phyloP scores from a whole-genome alignment of 2,329 filamentous ascomycete genomes.

The Biscogniauxia marginata region DNA sequence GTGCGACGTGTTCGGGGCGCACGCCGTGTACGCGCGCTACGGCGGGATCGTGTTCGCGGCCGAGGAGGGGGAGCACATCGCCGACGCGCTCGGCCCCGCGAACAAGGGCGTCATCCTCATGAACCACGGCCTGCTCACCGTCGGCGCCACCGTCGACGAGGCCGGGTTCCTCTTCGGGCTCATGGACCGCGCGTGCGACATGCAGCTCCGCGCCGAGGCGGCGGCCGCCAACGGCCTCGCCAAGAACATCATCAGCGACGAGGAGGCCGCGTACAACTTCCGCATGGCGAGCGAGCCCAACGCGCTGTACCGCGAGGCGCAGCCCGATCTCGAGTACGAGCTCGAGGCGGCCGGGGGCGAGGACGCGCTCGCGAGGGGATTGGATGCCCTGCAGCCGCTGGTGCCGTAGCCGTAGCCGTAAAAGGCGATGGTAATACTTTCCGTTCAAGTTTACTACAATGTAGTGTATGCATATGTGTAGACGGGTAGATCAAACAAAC shows the following conservation, averaged over 20 bases:
- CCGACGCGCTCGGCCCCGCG: conserved; percentile 55
- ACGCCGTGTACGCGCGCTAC: conserved; percentile 61
- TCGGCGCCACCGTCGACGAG: conserved; percentile 71
- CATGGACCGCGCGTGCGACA: conserved; percentile 59
- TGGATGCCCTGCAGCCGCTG: conserved; percentile 23
- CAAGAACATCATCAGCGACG: conserved; percentile 42
- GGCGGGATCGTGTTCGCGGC: conserved; percentile 54
- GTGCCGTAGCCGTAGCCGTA: conserved; percentile 9
- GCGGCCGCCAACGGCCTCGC: conserved; percentile 48
- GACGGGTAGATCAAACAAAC: too few species aligned
- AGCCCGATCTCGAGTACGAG: conserved; percentile 35
- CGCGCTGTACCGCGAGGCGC: conserved; percentile 33
- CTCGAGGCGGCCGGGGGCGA: conserved; percentile 32
- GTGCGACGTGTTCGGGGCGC: conserved; percentile 62
- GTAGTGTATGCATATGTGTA: not conserved
- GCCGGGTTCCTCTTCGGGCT: conserved; percentile 66
- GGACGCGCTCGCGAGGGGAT: conserved; percentile 30
- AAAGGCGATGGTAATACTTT: too few species aligned
- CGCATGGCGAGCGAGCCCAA: conserved; percentile 34
- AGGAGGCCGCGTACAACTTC: conserved; percentile 43
- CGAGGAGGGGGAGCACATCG: conserved; percentile 65
- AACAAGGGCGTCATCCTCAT: conserved; percentile 64
- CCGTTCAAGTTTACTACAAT: too few species aligned
- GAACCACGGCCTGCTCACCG: conserved; percentile 72
- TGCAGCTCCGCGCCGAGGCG: conserved; percentile 68